phyloP scores from a whole-genome alignment of 2,329 filamentous ascomycete genomes.

The Monosporascus sp. region DNA sequence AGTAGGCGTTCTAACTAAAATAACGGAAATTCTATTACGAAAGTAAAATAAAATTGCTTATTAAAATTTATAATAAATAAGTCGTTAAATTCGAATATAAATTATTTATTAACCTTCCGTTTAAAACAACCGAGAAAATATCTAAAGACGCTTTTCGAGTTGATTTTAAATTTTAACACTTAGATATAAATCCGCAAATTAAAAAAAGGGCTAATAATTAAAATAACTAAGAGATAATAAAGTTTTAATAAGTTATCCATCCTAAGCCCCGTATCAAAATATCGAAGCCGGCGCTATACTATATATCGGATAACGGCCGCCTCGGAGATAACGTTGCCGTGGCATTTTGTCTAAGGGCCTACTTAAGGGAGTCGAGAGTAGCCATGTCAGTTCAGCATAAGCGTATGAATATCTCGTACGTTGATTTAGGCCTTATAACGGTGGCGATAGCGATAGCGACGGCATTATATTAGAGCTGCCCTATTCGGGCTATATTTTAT shows the following conservation, averaged over 20 bases:
- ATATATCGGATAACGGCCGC: slow-evolving; percentile 37
- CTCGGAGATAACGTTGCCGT: slow-evolving; percentile 18
- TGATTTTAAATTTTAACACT: slow-evolving; percentile 56
- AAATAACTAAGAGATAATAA: slow-evolving; percentile 47
- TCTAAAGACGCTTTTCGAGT: slow-evolving; percentile 49
- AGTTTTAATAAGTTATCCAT: slow-evolving; percentile 40
- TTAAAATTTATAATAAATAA: slow-evolving; percentile 41
- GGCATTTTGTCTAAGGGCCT: slow-evolving; percentile 30
- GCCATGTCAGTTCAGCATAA: slow-evolving; percentile 28
- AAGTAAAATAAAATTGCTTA: slow-evolving; percentile 31
- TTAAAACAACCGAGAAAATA: slow-evolving; percentile 38
- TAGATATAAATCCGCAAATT: slow-evolving; percentile 40
- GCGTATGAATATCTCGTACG: too few species aligned
- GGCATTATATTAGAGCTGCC: too few species aligned
- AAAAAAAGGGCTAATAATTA: slow-evolving; percentile 36
- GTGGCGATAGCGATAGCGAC: too few species aligned
- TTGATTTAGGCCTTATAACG: too few species aligned
- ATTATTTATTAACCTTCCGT: slow-evolving; percentile 42
- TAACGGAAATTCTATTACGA: slow-evolving; percentile 29
- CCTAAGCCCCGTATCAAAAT: slow-evolving; percentile 31
- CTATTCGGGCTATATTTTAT: too few species aligned
- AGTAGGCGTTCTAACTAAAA: slow-evolving; percentile 34
- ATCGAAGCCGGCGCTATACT: slow-evolving; percentile 46
- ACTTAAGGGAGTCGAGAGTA: slow-evolving; percentile 40
- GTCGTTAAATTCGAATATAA: slow-evolving; percentile 48